These are phyloP conservation scores for Myriosclerotinia duriaeana DNA, from an alignment of 2,329 filamentous ascomycete species.

Conservation along the genomic window DNA sequence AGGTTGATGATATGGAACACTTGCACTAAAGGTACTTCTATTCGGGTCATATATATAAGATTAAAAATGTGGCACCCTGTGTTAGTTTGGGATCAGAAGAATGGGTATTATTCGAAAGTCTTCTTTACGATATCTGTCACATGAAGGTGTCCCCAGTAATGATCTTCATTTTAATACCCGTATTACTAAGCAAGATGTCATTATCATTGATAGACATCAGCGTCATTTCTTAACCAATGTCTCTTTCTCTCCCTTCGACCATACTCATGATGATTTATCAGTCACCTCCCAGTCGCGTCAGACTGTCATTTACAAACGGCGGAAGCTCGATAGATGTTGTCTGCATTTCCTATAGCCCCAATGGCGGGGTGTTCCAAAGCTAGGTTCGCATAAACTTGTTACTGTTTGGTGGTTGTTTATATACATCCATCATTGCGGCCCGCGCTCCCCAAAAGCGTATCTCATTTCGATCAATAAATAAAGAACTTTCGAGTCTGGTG, in stretches of 20 bases:
- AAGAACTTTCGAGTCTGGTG: conserved; percentile 23
- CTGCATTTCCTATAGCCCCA: conserved; percentile 40
- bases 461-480: conserved; percentile 28
- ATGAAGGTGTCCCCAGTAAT: background rate
- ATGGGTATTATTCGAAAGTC: too few species aligned
- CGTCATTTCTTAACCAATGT: conserved; percentile 1
- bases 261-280: conserved; percentile 37
- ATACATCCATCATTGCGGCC: conserved; percentile 33
- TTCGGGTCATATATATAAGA: too few species aligned
- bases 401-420: conserved; percentile 34
- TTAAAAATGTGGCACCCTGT: too few species aligned
- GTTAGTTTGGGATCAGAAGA: too few species aligned
- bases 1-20: too few species aligned
- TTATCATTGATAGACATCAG: conserved; percentile 13
- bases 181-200: conserved; percentile 15
- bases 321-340: conserved; percentile 36
- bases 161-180: background rate
- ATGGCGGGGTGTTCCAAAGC: conserved; percentile 38
- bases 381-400: conserved; percentile 31
- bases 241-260: conserved; percentile 28
- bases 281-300: conserved; percentile 32
- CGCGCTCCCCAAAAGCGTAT: conserved; percentile 32
- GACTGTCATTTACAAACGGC: conserved; percentile 33
- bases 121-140: background rate
- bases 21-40: too few species aligned